These are phyloP conservation scores for Sporothrix inflata DNA, from an alignment of 2,329 filamentous ascomycete species.

Conservation along the genomic window DNA sequence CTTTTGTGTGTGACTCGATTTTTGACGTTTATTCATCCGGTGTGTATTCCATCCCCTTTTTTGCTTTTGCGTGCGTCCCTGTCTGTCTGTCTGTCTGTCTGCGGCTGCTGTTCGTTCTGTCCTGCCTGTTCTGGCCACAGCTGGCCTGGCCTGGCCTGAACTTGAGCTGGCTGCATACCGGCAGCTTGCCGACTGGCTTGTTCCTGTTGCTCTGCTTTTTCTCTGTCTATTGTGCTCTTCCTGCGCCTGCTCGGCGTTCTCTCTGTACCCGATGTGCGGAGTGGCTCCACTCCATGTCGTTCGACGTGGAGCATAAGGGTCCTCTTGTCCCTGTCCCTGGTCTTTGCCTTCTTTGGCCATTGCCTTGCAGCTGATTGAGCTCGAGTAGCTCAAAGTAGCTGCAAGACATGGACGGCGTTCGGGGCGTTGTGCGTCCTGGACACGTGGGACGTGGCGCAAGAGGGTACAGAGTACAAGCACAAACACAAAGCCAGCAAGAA, in stretches of 20 bases:
- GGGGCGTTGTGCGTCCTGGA: not conserved
- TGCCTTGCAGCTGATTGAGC: not conserved
- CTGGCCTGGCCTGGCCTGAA: not conserved
- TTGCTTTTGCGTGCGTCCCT: no score
- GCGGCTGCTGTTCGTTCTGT: not conserved
- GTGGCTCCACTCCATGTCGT: slow-evolving; percentile 10
- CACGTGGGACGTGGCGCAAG: not conserved
- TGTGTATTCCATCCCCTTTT: no score
- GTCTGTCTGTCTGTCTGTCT: not conserved
- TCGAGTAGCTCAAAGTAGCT: not conserved
- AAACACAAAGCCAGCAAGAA: no score
- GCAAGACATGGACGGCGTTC: not conserved
- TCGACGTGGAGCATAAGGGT: not conserved
- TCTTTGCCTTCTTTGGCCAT: not conserved
- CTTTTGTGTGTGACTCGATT: not conserved
- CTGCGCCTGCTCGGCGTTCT: not conserved
- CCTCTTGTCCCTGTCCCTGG: not conserved
- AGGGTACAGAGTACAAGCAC: not conserved
- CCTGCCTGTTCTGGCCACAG: not conserved
- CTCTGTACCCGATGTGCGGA: not conserved
- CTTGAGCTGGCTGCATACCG: not conserved
- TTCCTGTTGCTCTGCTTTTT: not conserved
- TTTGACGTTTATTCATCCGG: not conserved
- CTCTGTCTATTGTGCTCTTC: not conserved
- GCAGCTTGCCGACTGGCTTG: not conserved